Evolutionary conservation across 192 early-diverging fungal species (phyloP).

Genomic region (Backusella tuberculispora): DNA sequence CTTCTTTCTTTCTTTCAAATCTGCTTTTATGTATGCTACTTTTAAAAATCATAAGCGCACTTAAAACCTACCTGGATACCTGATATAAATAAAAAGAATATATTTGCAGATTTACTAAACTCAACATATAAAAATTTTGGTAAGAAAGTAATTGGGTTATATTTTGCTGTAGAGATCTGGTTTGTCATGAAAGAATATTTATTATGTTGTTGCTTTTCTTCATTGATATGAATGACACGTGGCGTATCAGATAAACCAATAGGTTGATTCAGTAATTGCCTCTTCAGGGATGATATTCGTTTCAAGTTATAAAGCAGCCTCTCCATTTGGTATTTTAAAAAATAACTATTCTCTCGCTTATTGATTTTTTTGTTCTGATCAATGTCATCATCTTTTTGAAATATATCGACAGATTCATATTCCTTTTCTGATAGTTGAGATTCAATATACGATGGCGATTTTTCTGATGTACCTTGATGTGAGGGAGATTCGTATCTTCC

Average conservation of each 20-base stretch:
- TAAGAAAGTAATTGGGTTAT: constrained; percentile 88
- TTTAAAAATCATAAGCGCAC: not conserved
- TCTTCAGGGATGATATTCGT: constrained; percentile 5
- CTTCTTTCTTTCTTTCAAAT: too few relatives aligned
- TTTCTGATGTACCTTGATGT: not conserved
- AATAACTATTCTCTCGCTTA: too few relatives aligned
- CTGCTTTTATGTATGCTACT: too few relatives aligned
- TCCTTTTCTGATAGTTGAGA: not conserved
- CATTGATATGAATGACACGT: constrained; percentile 88
- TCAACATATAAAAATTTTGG: constrained; percentile 95
- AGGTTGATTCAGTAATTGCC: not conserved
- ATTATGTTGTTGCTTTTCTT: constrained; percentile 67
- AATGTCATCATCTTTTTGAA: too few relatives aligned
- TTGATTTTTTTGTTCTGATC: too few relatives aligned
- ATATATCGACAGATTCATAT: not conserved
- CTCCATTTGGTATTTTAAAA: too few relatives aligned
- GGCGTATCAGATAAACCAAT: constrained; percentile 16
- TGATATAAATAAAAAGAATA: constrained; percentile 98
- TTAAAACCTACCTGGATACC: constrained; percentile 74
- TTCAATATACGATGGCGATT: not conserved
- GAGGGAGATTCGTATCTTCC: not conserved
- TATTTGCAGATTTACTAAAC: constrained; percentile 97
- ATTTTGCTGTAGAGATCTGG: constrained; percentile 93
- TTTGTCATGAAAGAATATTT: constrained; percentile 77
- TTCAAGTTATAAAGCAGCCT: too few relatives aligned